Evolutionary conservation across 352 stramenopile genomes (phyloP), one percentile per base, ranked within the genome.

Genomic region (Globisporangium lucens): DNA sequence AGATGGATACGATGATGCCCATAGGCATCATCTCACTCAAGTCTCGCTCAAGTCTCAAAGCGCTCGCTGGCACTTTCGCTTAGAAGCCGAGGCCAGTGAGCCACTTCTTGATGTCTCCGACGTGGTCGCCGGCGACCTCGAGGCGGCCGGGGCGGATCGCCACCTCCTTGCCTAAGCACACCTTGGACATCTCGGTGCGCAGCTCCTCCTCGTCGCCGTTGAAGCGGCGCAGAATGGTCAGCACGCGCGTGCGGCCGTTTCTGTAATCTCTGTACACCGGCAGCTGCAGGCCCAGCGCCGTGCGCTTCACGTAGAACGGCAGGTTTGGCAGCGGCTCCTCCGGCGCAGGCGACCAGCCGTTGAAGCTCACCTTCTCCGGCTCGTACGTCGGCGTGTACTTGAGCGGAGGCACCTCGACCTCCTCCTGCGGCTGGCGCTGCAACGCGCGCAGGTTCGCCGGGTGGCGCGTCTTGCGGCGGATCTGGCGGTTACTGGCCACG

Each of bases 221-320:
- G 77, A 83, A 94, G 69, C 85, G 85, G 60, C 89, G 85, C 65
- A 96, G 61, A 69, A 95, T 93, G 60, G 89, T 96, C 61, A 96
- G 72, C 72, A 95, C 83, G 65, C 89, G 89, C 73, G 89, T 96
- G 72, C 87, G 85, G 61, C 89, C 89, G 66, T 96, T 96, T 49
- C 85, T 69, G 73, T 85, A 90, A 74, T 96, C 89, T 66, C 85
- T 82, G 81, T 96, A 96, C 73, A 96, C 87, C 20, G 89, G 89
- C 36, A 96, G 75, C 70, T 96, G 88, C 65, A 91, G 64, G 4
- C 87, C 87, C 43, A 87, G 69, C 33, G 83, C 80, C 57, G 89
- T 96, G 70, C 89, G 86, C 83, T 94, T 93, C 29, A 96, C 82
- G 43, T 78, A 67, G 74, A 94, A 94, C 35, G 87, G 87, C 36